Percentiles rank a stretch among this genome's conserved stretches.
Conservation (phyloP, 208 protist genomes). For the Leptomonas pyrrhocoris region DNA sequence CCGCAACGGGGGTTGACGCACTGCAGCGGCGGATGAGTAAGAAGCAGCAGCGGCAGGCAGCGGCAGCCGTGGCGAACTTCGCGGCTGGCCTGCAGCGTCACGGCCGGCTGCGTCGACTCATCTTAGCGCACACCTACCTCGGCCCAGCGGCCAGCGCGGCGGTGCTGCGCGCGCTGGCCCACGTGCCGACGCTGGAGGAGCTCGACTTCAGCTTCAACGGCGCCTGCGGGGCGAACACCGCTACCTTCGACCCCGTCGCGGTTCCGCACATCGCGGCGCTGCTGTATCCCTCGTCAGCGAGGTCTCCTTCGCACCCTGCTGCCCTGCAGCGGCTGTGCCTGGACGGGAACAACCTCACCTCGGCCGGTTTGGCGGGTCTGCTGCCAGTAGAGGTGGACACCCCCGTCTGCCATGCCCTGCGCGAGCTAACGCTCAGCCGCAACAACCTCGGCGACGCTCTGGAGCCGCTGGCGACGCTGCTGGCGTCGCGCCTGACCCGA, state of each 20-base stretch:
- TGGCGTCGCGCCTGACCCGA: conserved; percentile 39
- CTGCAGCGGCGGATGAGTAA: conserved; percentile 27
- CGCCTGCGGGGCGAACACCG: conserved; percentile 65
- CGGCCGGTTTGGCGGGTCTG: conserved; percentile 48
- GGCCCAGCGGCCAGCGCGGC: conserved; percentile 59
- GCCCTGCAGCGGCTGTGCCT: conserved; percentile 42
- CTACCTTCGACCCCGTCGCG: conserved; percentile 51
- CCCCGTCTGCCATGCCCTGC: conserved; percentile 22
- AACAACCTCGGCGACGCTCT: conserved; percentile 67
- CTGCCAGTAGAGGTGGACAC: conserved; percentile 29
- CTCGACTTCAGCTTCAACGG: conserved; percentile 78
- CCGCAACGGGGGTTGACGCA: conserved; percentile 18
- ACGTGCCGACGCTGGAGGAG: conserved; percentile 61
- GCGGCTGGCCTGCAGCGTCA: conserved; percentile 55
- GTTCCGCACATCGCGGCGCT: conserved; percentile 48
- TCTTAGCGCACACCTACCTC: conserved; percentile 80
- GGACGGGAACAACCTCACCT: conserved; percentile 70
- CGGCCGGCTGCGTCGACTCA: conserved; percentile 52
- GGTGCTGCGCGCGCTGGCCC: conserved; percentile 55
- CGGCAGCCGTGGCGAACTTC: conserved; percentile 48
- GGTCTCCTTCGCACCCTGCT: background rate
- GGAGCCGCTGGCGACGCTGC: conserved; percentile 39
- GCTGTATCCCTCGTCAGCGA: conserved; percentile 33
- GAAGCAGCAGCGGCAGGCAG: conserved; percentile 13
- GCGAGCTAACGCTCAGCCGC: conserved; percentile 69